A percentile compares a stretch with the other conserved stretches of the same genome.
These are phyloP conservation scores for Phytophthora sansomeana DNA, from an alignment of 352 stramenopile genomes.

Conservation along the genomic window DNA sequence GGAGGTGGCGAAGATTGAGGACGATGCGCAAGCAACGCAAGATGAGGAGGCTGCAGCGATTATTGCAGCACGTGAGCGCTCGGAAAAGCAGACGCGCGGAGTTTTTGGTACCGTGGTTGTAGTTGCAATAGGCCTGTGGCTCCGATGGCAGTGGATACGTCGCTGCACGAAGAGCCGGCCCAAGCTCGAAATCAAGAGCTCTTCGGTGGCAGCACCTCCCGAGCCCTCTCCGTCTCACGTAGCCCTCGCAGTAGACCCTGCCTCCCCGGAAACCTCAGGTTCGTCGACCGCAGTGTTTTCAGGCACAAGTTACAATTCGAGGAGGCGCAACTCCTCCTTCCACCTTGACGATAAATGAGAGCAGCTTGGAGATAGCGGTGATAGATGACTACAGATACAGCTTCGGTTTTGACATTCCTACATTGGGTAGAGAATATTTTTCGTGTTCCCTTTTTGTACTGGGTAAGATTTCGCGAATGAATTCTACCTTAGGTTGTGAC, in stretches of 20 bases:
- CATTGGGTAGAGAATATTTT: background rate
- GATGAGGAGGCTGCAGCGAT: constrained; percentile 42
- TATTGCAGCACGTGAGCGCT: constrained; percentile 31
- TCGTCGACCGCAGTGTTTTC: constrained; percentile 41
- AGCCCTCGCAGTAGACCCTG: constrained; percentile 27
- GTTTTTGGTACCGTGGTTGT: constrained; percentile 33
- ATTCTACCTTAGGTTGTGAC: no score
- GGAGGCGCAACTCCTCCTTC: constrained; percentile 45
- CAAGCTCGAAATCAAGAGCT: constrained; percentile 34
- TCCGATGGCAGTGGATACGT: constrained; percentile 44
- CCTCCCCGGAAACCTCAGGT: constrained; percentile 26
- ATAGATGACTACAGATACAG: constrained; percentile 3
- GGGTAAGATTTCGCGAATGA: no score
- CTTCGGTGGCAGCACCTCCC: constrained; percentile 5
- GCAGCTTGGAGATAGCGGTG: constrained; percentile 5
- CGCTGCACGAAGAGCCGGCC: constrained; percentile 32
- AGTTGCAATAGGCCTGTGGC: constrained; percentile 34
- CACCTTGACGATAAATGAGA: constrained; percentile 43
- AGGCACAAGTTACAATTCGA: constrained; percentile 29
- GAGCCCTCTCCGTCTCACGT: constrained; percentile 32
- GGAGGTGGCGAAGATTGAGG: constrained; percentile 62
- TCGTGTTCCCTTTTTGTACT: background rate
- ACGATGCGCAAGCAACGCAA: constrained; percentile 45
- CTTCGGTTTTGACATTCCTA: constrained; percentile 21
- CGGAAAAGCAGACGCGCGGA: constrained; percentile 28